These are phyloP conservation scores for Anethum foeniculum DNA, from an alignment of 140 eudicot genomes.

Conservation along the genomic window DNA sequence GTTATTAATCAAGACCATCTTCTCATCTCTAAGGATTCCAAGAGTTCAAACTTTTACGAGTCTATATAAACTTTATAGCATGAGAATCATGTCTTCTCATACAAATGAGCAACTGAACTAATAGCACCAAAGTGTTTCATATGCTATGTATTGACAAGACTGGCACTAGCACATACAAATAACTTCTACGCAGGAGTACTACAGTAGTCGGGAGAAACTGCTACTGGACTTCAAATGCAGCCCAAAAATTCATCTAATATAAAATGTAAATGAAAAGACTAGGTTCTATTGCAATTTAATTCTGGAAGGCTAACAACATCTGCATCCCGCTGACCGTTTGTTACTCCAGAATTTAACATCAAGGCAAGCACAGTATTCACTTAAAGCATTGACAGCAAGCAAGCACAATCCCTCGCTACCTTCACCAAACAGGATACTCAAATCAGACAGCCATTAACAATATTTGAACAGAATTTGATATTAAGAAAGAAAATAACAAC, in stretches of 20 bases:
- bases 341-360: conserved; percentile 12
- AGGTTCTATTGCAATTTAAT: conserved; percentile 10
- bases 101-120: background rate
- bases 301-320: conserved; percentile 14
- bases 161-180: background rate
- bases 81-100: background rate
- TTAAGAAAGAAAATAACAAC: background rate
- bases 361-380: conserved; percentile 18
- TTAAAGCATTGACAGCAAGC: conserved; percentile 16
- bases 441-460: conserved; percentile 1
- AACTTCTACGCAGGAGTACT: background rate
- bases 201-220: background rate
- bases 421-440: conserved; percentile 12
- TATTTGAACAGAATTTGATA: background rate
- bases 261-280: conserved; percentile 10
- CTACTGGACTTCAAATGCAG: background rate
- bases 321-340: background rate
- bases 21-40: background rate
- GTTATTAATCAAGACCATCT: background rate
- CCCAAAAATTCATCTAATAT: conserved; percentile 7
- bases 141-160: conserved; percentile 8
- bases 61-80: background rate
- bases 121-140: background rate
- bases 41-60: background rate
- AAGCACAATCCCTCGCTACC: conserved; percentile 14